Conservation (phyloP, 2,329 filamentous ascomycete species). For the Ploettnerulaceae sp. region DNA sequence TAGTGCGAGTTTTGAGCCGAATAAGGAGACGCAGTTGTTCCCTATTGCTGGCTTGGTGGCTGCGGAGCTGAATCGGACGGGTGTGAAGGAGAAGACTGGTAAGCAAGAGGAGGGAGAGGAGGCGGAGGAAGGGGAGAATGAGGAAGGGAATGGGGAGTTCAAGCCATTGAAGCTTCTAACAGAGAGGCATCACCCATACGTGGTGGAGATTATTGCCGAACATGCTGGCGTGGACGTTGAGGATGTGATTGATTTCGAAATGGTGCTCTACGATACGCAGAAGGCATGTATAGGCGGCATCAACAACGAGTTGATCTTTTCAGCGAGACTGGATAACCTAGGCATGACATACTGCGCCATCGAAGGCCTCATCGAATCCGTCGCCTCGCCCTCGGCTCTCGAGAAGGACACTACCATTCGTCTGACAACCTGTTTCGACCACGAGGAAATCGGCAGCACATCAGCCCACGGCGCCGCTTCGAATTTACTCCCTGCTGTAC, state of each 20-base stretch:
- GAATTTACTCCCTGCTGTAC: constrained; percentile 80
- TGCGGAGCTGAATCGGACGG: constrained; percentile 79
- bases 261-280: constrained; percentile 95
- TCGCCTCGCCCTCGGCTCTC: constrained; percentile 58
- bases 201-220: constrained; percentile 79
- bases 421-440: constrained; percentile 91
- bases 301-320: constrained; percentile 93
- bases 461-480: constrained; percentile 93
- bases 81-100: constrained; percentile 41
- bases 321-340: constrained; percentile 90
- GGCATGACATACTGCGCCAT: constrained; percentile 95
- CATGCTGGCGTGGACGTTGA: constrained; percentile 66
- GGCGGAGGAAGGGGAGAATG: constrained; percentile 39
- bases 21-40: constrained; percentile 95
- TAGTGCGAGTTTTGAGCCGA: constrained; percentile 80
- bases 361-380: constrained; percentile 76
- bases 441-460: constrained; percentile 92
- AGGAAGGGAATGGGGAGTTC: constrained; percentile 47
- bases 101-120: too few relatives aligned
- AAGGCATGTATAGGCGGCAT: constrained; percentile 84
- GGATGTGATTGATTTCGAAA: constrained; percentile 87
- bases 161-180: constrained; percentile 70
- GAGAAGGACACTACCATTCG: constrained; percentile 77
- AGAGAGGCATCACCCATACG: constrained; percentile 82
- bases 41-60: constrained; percentile 85